Percentiles rank a stretch among this genome's conserved stretches.
These are phyloP conservation scores for Apiospora arundinis DNA, from an alignment of 2,329 filamentous ascomycete genomes.

Conservation along the genomic window DNA sequence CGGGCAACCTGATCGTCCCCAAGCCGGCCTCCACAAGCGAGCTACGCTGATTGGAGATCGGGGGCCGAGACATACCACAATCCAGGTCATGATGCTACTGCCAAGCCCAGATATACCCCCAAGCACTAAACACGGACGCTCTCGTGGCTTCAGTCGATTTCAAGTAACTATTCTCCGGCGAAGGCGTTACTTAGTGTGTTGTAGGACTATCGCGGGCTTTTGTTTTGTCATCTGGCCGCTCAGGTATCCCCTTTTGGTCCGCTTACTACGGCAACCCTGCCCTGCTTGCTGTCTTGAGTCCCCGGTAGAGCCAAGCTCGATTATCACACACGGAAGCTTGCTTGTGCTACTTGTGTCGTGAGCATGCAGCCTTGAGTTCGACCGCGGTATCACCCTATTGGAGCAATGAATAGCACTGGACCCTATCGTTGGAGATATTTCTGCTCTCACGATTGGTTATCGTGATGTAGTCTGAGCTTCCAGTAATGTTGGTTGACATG, in stretches of 20 bases:
- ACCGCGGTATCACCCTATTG: slow-evolving; percentile 16
- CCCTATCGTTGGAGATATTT: background rate
- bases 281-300: background rate
- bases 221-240: background rate
- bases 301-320: background rate
- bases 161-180: background rate
- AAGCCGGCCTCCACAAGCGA: background rate
- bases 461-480: background rate
- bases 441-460: slow-evolving; percentile 2
- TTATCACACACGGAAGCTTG: background rate
- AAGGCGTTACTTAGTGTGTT: background rate
- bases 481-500: background rate
- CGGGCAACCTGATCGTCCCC: background rate
- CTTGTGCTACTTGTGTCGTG: slow-evolving; percentile 10
- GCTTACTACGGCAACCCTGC: background rate
- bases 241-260: background rate
- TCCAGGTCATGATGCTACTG: background rate
- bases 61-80: background rate
- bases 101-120: slow-evolving; percentile 5
- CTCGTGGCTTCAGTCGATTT: slow-evolving; percentile 4
- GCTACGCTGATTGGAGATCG: slow-evolving; percentile 3
- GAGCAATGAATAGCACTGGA: background rate
- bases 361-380: slow-evolving; percentile 6
- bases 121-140: background rate
- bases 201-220: background rate